Base-by-base conservation (phyloP, 768 basidiomycete species). In the Lentinus tigrinus region DNA sequence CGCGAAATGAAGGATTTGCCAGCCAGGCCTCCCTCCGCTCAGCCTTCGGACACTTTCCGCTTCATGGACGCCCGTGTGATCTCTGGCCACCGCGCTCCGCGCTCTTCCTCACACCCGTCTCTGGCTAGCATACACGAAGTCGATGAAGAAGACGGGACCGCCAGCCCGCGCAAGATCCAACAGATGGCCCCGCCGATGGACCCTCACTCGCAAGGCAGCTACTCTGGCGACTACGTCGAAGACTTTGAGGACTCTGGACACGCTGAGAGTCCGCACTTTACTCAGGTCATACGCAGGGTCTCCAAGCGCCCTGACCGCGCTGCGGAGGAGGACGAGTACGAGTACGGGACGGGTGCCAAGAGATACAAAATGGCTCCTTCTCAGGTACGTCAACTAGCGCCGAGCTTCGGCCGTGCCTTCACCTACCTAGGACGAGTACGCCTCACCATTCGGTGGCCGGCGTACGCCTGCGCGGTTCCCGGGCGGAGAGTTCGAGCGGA, bases 81-180 rank as follows among this genome's bases (percentile, higher is more conserved):
- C 43, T 46, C 40, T 19, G 54, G 31, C 8, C 48, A 24, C 19
- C 56, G 55, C 24, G 47, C 57, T 40, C 58, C 57, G 39, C 58
- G 58, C 17, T 47, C 57, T 24, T 47, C 49, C 3, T 61, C 67
- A 10, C 65, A 60, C 16, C 58, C 64, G 0, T 66, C 65, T 39
- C 56, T 66, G 11, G 63, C 65, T 49, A 63, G 61, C 36, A 64
- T 66, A 21, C 52, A 59, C 13, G 66, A 67, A 52, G 47, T 48
- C 47, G 52, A 51, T 2, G 63, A 65, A 17, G 58, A 62, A 34
- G 56, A 60, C 2, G 59, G 56, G 10, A 21, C 19, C 14, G 27
- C 8, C 24, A 36, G 28, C 24, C 31, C 48, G 8, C 47, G 13
- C 19, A 50, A 42, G 24, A 13, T 26, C 5, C 14, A 37, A 1